phyloP scores from a whole-genome alignment of 306 rosid species.

The Cucurbita ficifolia region DNA sequence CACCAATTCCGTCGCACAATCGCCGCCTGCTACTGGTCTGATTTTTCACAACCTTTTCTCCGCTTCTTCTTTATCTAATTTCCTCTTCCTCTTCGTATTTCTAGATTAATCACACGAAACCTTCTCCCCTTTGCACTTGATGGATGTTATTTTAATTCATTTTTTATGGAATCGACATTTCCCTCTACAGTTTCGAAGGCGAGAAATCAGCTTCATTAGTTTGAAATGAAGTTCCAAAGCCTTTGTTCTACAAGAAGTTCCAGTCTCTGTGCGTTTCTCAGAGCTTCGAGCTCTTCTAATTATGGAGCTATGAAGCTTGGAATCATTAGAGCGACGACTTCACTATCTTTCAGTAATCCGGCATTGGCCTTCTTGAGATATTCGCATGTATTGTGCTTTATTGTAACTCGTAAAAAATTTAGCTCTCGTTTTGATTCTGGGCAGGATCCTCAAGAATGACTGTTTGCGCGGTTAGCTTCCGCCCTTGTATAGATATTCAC shows the following conservation, averaged over 20 bases:
- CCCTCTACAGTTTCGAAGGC: background rate
- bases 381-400: background rate
- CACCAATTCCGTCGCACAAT: too few species aligned
- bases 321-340: constrained; percentile 8
- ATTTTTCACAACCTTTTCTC: too few species aligned
- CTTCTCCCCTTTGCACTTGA: background rate
- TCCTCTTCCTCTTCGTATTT: too few species aligned
- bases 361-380: background rate
- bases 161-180: background rate
- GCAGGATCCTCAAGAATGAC: constrained; percentile 19
- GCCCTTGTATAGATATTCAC: constrained; percentile 88
- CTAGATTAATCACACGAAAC: too few species aligned
- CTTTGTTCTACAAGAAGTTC: constrained; percentile 11
- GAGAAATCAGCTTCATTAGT: background rate
- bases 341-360: constrained; percentile 16
- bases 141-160: background rate
- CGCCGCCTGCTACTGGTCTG: too few species aligned
- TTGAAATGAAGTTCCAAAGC: constrained; percentile 16
- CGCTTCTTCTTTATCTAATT: too few species aligned
- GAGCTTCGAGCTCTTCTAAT: constrained; percentile 7
- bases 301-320: constrained; percentile 1
- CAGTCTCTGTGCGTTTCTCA: background rate
- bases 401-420: background rate
- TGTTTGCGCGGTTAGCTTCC: constrained; percentile 49
- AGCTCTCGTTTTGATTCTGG: background rate